A percentile compares a stretch with the other conserved stretches of the same genome.
These are phyloP conservation scores for Talaromyces amestolkiae DNA, from an alignment of 2,329 filamentous ascomycete genomes.

Conservation along the genomic window DNA sequence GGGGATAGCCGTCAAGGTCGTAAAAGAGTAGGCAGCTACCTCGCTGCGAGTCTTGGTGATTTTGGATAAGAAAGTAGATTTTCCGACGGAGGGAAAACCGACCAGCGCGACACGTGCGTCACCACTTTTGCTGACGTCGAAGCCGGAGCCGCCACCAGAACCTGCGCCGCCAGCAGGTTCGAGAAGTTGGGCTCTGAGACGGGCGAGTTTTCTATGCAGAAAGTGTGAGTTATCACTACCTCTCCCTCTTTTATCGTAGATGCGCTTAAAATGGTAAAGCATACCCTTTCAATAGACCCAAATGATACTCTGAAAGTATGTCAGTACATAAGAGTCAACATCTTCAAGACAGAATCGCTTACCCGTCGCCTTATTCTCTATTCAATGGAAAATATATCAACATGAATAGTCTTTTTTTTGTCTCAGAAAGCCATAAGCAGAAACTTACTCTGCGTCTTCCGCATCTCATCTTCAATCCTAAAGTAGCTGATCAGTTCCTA, in stretches of 20 bases:
- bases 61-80: slow-evolving; percentile 97
- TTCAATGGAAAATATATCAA: slow-evolving; percentile 30
- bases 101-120: slow-evolving; percentile 96
- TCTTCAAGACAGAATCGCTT: slow-evolving; percentile 38
- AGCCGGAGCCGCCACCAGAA: slow-evolving; percentile 75
- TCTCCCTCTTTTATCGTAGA: slow-evolving; percentile 17
- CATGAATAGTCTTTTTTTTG: background rate
- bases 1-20: slow-evolving; percentile 93
- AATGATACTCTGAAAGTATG: slow-evolving; percentile 77
- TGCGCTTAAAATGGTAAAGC: slow-evolving; percentile 23
- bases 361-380: slow-evolving; percentile 99
- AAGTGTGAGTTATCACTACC: background rate
- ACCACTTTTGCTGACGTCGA: slow-evolving; percentile 89
- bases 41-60: slow-evolving; percentile 98
- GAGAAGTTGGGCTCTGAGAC: slow-evolving; percentile 87
- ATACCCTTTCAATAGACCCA: slow-evolving; percentile 95
- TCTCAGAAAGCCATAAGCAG: slow-evolving; percentile 1
- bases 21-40: slow-evolving; percentile 95
- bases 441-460: slow-evolving; percentile 87
- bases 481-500: slow-evolving; percentile 8
- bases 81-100: slow-evolving; percentile 97
- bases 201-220: slow-evolving; percentile 79
- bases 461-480: slow-evolving; percentile 99
- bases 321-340: background rate
- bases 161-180: slow-evolving; percentile 81